Conservation (phyloP, 2,329 filamentous ascomycete genomes). For the Xylariaceae sp. region DNA sequence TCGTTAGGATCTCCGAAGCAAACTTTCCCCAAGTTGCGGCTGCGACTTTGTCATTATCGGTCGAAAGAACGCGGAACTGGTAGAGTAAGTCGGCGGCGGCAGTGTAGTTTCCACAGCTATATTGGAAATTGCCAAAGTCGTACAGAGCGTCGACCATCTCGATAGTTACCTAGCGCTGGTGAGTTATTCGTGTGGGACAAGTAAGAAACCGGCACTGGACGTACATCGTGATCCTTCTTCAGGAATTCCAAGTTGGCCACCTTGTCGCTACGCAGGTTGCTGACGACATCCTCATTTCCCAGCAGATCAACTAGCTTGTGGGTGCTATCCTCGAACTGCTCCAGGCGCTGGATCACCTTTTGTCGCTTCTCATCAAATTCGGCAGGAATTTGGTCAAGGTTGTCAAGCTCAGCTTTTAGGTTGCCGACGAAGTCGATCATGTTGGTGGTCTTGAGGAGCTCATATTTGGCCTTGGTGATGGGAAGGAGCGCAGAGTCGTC, state of each 20-base stretch:
- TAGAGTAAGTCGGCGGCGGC: slow-evolving; percentile 90
- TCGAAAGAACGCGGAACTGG: slow-evolving; percentile 96
- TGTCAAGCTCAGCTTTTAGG: slow-evolving; percentile 84
- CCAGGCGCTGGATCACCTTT: slow-evolving; percentile 77
- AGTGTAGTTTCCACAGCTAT: slow-evolving; percentile 91
- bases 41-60: slow-evolving; percentile 95
- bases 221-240: slow-evolving; percentile 89
- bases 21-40: slow-evolving; percentile 97
- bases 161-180: slow-evolving; percentile 67
- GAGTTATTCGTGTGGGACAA: not conserved
- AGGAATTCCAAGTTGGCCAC: slow-evolving; percentile 97
- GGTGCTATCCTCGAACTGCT: slow-evolving; percentile 81
- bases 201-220: slow-evolving; percentile 19
- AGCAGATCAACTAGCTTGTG: slow-evolving; percentile 84
- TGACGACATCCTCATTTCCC: slow-evolving; percentile 83
- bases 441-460: slow-evolving; percentile 93
- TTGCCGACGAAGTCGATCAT: slow-evolving; percentile 98
- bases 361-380: slow-evolving; percentile 89
- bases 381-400: slow-evolving; percentile 69
- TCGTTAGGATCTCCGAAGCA: slow-evolving; percentile 89
- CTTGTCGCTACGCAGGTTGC: slow-evolving; percentile 91
- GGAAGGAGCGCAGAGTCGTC: slow-evolving; percentile 56
- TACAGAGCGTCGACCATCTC: slow-evolving; percentile 96
- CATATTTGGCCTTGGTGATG: slow-evolving; percentile 82
- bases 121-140: slow-evolving; percentile 95